A percentile compares a stretch with the other conserved stretches of the same genome.
Conservation (phyloP, 192 early-diverging fungal species). For the Radiomyces spectabilis region DNA sequence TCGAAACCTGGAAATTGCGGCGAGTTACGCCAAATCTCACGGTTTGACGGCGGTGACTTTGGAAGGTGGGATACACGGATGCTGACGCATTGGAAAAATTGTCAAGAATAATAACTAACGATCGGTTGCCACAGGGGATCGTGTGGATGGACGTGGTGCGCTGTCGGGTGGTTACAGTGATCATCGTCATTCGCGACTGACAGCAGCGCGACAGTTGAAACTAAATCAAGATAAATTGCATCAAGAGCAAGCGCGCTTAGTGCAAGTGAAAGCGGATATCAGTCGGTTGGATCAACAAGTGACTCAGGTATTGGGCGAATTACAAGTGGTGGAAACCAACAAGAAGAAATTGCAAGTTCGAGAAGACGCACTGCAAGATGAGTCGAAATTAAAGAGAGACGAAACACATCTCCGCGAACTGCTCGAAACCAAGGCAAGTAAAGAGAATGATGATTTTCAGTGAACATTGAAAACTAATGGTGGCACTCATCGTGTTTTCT, state of each 20-base stretch:
- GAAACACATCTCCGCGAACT: background rate
- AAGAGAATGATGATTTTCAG: constrained; percentile 52
- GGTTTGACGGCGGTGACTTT: constrained; percentile 82
- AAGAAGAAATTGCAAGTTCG: constrained; percentile 45
- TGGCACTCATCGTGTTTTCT: background rate
- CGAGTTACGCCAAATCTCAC: constrained; percentile 68
- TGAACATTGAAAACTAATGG: background rate
- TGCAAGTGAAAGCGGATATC: constrained; percentile 47
- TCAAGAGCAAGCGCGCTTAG: constrained; percentile 28
- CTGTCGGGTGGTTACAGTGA: constrained; percentile 87
- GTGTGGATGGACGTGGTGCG: constrained; percentile 87
- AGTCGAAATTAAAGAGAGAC: background rate
- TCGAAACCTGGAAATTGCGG: constrained; percentile 72
- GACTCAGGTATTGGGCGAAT: constrained; percentile 47
- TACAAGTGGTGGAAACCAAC: constrained; percentile 47
- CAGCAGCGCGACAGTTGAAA: constrained; percentile 59
- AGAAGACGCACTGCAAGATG: constrained; percentile 32
- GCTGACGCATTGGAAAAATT: background rate
- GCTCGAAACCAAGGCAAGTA: constrained; percentile 46
- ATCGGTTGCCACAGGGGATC: constrained; percentile 66
- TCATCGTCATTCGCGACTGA: constrained; percentile 63
- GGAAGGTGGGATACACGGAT: too few species aligned
- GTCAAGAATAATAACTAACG: background rate
- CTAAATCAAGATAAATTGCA: constrained; percentile 33
- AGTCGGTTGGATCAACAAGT: constrained; percentile 51